Evolutionary conservation across 2,329 filamentous ascomycete genomes (phyloP), one percentile per base, ranked within the genome.

Genomic region (Clonostachys sp.): DNA sequence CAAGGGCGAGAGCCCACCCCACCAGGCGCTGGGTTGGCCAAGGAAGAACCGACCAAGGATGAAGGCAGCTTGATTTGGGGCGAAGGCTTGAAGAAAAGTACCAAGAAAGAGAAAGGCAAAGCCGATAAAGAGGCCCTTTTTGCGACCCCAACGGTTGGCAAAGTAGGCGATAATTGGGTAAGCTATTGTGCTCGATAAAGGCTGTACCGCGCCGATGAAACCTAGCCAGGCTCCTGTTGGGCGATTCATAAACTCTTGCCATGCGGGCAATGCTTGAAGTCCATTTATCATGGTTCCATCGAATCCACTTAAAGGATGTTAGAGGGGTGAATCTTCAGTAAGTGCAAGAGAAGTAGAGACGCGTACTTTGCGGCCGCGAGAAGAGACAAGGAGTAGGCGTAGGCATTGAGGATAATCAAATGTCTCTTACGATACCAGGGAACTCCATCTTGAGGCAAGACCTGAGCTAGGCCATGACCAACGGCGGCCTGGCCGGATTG

Each of bases 201-300:
- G 59, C 36, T 64, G 58, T 9, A 56, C 58, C 5, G 64, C 60
- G 42, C 61, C 64, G 30, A 67, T 52, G 13, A 64, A 52, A 18
- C 65, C 66, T 3, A 67, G 55, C 2, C 55, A 43, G 14, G 56
- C 50, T 14, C 61, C 61, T 13, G 49, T 34, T 3, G 64, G 65
- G 17, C 61, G 51, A n/a, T 57, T 55, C 39, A 72, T 68, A 51
- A 68, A 72, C 6, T 54, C 49, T 47, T 61, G 57, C 69, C 70
- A 73, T 50, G 65, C 56, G 1, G 54, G 49, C 1, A 72, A 56
- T 9, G 65, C 61, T 53, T 73, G 69, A 5, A 73, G 59, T 10
- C 66, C 64, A 49, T 70, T 69, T 62, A 69, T 66, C 44, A 66
- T 48, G 12, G 64, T 63, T 7, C 63, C 71, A 65, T 74, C 71